phyloP scores from a whole-genome alignment of 108 stramenopile genomes.

The Skeletonema menzelii region DNA sequence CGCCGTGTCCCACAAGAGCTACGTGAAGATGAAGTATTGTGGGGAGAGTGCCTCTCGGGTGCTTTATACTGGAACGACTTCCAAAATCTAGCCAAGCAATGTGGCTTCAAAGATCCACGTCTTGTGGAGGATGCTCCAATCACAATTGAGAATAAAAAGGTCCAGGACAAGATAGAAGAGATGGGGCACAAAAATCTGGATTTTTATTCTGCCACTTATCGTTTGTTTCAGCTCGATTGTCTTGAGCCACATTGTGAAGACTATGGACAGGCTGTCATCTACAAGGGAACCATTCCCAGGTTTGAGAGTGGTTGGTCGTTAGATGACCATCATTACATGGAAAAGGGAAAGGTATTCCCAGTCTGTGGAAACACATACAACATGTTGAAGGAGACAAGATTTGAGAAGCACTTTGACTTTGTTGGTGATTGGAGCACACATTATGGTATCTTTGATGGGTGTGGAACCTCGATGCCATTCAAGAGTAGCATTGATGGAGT shows the following conservation, averaged over 20 bases:
- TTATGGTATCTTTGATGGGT: constrained; percentile 92
- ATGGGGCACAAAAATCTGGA: constrained; percentile 77
- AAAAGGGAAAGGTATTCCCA: constrained; percentile 85
- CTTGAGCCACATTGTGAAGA: constrained; percentile 96
- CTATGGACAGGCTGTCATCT: constrained; percentile 95
- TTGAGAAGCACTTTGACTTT: constrained; percentile 87
- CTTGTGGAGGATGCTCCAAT: constrained; percentile 91
- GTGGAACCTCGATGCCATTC: constrained; percentile 65
- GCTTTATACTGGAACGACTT: constrained; percentile 98
- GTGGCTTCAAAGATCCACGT: constrained; percentile 91
- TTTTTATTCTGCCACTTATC: constrained; percentile 95
- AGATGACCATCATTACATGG: constrained; percentile 93
- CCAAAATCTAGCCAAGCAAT: constrained; percentile 76
- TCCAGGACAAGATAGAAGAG: constrained; percentile 70
- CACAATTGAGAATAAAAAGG: constrained; percentile 77
- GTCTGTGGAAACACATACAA: constrained; percentile 97
- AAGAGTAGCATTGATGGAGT: constrained; percentile 18
- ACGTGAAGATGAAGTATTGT: constrained; percentile 79
- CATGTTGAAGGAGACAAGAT: constrained; percentile 86
- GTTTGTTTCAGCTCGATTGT: constrained; percentile 87
- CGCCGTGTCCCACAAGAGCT: constrained; percentile 85
- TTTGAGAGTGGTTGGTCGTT: constrained; percentile 82
- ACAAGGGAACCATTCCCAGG: constrained; percentile 93
- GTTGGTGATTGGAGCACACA: constrained; percentile 86
- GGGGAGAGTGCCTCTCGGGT: constrained; percentile 95